Evolutionary conservation across 2,329 filamentous ascomycete genomes (phyloP), one percentile per base, ranked within the genome.

Genomic region (Ophiocordyceps robertsii): DNA sequence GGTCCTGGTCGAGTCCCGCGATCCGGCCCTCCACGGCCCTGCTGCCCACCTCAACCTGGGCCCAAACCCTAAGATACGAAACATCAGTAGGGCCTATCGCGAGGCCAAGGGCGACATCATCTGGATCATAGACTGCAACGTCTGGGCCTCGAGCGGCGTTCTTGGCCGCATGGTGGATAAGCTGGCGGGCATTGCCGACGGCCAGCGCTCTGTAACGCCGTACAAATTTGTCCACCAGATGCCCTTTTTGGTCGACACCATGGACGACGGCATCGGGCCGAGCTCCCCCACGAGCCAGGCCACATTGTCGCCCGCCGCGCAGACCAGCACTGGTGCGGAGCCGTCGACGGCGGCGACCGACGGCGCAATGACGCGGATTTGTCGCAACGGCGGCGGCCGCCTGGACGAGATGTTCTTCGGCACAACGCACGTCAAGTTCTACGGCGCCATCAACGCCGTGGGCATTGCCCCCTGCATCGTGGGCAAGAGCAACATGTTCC

Each of bases 401-500:
- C 71, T 98, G 0, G 92, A 98, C 58, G 92, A 98, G 58, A 78
- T 90, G 62, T 98, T 96, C 66, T 84, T 98, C 73, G 82, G 87
- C 1, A 92, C 88, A 0, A 79, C 87, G 0, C 92, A 98, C 60
- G 87, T 88, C 52, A 98, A 98, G 58, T 96, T 98, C 70, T 98
- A 98, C 66, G 83, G 82, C 9, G 92, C 90, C 47, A 98, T 98
- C 72, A 96, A 96, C 63, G 85, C 86, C 0, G 86, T 95, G 14
- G 74, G 84, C 4, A 66, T 96, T 41, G 92, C 92, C 0, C 92
- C 93, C 9, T 98, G 92, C 62, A 83, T 94, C 44, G 82, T 96
- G 19, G 92, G 92, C 40, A 98, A 98, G 66, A 94, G 87, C 55
- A 96, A 93, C 65, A 96, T 98, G 89, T 98, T 96, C 64, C 84